Percentiles rank a stretch among this genome's conserved stretches.
phyloP scores from a whole-genome alignment of 2,329 filamentous ascomycete species.

The Periconia sp. region DNA sequence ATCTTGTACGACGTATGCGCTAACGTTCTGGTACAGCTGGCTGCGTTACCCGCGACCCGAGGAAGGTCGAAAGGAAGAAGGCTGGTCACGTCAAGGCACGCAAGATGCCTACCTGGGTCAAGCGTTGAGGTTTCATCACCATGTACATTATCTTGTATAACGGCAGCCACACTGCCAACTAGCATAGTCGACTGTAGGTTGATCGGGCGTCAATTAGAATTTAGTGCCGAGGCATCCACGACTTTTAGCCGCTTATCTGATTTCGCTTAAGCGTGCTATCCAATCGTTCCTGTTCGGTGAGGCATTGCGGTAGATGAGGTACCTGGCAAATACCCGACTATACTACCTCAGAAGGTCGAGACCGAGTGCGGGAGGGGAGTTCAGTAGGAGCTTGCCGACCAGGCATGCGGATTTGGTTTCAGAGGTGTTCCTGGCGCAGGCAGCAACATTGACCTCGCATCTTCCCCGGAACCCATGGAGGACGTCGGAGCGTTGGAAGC shows the following conservation, averaged over 20 bases:
- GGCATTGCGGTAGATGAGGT: too few relatives aligned
- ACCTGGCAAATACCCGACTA: too few relatives aligned
- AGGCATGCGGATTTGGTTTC: not conserved
- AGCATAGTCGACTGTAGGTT: conserved; percentile 21
- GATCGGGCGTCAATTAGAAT: not conserved
- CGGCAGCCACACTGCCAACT: conserved; percentile 18
- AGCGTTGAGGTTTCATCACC: conserved; percentile 60
- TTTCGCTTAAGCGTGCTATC: too few relatives aligned
- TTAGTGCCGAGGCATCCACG: conserved; percentile 1
- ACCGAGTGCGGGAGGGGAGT: not conserved
- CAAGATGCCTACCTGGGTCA: conserved; percentile 99
- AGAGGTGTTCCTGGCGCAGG: not conserved
- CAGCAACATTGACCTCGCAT: too few relatives aligned
- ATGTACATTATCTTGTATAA: conserved; percentile 28
- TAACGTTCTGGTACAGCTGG: conserved; percentile 71
- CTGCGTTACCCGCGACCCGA: conserved; percentile 86
- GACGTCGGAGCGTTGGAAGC: not conserved
- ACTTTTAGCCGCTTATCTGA: too few relatives aligned
- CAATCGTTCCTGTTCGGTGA: too few relatives aligned
- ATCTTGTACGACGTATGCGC: conserved; percentile 28
- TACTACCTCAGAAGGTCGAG: too few relatives aligned
- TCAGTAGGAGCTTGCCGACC: not conserved
- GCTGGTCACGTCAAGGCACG: conserved; percentile 93
- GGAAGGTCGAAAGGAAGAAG: conserved; percentile 98
- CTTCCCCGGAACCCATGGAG: not conserved